Evolutionary conservation across 257 asterid species (phyloP).

Genomic region (Gentiana straminea): DNA sequence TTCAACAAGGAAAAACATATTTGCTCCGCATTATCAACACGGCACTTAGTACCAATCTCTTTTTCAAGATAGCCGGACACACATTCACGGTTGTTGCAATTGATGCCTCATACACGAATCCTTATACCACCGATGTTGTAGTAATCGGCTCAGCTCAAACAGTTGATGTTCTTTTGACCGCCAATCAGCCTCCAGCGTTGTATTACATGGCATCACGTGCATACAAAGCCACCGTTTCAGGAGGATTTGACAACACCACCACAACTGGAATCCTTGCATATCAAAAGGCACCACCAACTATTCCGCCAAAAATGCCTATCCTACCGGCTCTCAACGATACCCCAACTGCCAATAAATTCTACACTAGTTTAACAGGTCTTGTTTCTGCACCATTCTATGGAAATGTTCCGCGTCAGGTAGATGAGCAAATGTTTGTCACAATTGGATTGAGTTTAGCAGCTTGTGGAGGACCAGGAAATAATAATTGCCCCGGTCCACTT

Average conservation of each 20-base stretch:
- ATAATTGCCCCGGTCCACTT: too few relatives aligned
- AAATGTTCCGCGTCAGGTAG: constrained; percentile 4
- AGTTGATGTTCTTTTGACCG: constrained; percentile 24
- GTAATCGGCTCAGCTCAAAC: constrained; percentile 39
- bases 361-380: neutral
- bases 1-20: constrained; percentile 21
- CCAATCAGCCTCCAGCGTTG: constrained; percentile 9
- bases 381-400: neutral
- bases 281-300: neutral
- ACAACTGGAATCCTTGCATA: constrained; percentile 5
- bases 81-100: constrained; percentile 28
- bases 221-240: neutral
- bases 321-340: constrained; percentile 4
- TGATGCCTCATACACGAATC: constrained; percentile 38
- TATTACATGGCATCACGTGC: constrained; percentile 9
- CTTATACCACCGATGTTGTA: constrained; percentile 22
- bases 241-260: constrained; percentile 4
- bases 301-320: neutral
- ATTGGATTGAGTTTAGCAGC: constrained; percentile 2
- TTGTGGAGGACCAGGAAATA: neutral
- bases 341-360: constrained; percentile 8
- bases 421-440: constrained; percentile 6
- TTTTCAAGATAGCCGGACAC: constrained; percentile 42
- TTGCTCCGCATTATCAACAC: constrained; percentile 36
- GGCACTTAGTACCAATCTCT: constrained; percentile 36